Conservation (phyloP, 495 filamentous ascomycete genomes). For the Hypomontagnella monticulosa region DNA sequence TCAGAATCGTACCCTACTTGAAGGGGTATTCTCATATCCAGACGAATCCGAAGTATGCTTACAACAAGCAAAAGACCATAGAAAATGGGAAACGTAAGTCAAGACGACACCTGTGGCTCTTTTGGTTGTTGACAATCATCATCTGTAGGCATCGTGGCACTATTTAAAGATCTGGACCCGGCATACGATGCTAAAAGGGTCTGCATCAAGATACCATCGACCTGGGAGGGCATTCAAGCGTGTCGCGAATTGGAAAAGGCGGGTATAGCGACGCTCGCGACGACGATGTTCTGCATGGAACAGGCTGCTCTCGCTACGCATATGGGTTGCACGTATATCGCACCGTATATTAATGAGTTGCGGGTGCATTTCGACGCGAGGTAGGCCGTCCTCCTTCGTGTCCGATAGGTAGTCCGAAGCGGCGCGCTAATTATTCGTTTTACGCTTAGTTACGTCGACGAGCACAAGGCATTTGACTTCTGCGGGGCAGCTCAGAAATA, state of each 20-base stretch:
- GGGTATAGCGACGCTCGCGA: conserved; percentile 67
- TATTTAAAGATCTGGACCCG: conserved; percentile 60
- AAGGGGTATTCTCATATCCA: conserved; percentile 68
- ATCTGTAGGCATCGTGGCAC: conserved; percentile 56
- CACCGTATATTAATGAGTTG: conserved; percentile 72
- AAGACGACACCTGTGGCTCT: too few relatives aligned
- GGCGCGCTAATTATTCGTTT: conserved; percentile 16
- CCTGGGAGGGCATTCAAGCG: conserved; percentile 71
- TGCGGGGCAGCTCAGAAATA: conserved; percentile 63
- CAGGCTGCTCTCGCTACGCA: conserved; percentile 67
- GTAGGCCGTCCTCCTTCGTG: conserved; percentile 46
- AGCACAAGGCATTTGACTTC: conserved; percentile 58
- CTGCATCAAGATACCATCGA: conserved; percentile 71
- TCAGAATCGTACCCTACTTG: conserved; percentile 62
- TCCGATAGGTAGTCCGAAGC: background rate
- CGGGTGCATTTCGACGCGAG: conserved; percentile 66
- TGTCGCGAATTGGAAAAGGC: conserved; percentile 64
- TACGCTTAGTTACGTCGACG: conserved; percentile 54
- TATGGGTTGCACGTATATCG: conserved; percentile 67
- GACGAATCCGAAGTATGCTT: conserved; percentile 67
- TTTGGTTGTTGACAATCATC: conserved; percentile 2
- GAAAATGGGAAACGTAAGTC: conserved; percentile 64
- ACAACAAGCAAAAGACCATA: conserved; percentile 62
- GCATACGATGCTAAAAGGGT: conserved; percentile 60
- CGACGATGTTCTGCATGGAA: conserved; percentile 67